Conservation (phyloP, 345 rosid genomes). For the Luvunga scandens region DNA sequence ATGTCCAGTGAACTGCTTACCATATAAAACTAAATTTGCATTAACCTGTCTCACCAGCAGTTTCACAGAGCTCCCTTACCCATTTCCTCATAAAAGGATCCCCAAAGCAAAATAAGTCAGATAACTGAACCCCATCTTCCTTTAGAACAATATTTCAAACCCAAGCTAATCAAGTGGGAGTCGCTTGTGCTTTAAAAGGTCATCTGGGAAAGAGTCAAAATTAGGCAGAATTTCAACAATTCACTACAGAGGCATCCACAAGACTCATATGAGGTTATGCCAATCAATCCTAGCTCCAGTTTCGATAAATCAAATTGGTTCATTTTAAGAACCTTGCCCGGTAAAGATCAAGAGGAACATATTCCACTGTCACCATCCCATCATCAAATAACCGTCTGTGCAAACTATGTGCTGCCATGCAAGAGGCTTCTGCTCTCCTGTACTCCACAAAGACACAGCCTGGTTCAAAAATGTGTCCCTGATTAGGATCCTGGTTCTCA, state of each 20-base stretch:
- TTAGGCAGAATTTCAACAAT: background rate
- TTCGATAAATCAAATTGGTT: background rate
- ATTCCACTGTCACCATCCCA: constrained; percentile 54
- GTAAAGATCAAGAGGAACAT: constrained; percentile 56
- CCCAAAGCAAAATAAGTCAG: background rate
- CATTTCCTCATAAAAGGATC: background rate
- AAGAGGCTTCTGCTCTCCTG: constrained; percentile 65
- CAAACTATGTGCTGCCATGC: constrained; percentile 69
- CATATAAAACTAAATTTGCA: constrained; percentile 10
- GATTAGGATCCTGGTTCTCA: constrained; percentile 25
- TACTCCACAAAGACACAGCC: constrained; percentile 80
- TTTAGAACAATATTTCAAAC: background rate
- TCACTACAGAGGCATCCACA: no score
- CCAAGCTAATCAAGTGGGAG: background rate
- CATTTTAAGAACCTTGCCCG: constrained; percentile 46
- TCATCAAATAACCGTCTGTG: constrained; percentile 66
- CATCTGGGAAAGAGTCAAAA: background rate
- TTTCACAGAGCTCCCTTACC: background rate
- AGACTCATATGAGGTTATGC: background rate
- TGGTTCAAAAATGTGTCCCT: constrained; percentile 40
- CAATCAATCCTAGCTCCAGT: background rate
- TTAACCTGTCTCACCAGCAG: background rate
- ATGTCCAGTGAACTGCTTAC: background rate
- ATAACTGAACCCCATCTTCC: constrained; percentile 4
- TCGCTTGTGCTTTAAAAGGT: background rate